Percentiles rank a stretch among this genome's conserved stretches.
Conservation (phyloP, 2,329 filamentous ascomycete species). For the Aspergillus luchuensis region DNA sequence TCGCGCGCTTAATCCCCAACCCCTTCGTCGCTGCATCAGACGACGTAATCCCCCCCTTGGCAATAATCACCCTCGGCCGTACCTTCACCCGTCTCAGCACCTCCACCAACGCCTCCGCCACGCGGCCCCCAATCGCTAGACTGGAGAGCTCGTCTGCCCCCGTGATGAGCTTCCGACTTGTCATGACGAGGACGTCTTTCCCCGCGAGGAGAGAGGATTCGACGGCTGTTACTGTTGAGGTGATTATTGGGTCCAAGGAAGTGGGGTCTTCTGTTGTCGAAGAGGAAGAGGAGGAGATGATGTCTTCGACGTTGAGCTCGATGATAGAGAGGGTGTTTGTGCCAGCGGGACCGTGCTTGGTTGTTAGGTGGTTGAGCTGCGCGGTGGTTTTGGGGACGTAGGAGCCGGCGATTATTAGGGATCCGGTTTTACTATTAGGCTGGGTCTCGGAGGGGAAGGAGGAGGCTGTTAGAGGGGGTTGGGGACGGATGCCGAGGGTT, state of each 20-base stretch:
- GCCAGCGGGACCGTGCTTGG: constrained; percentile 36
- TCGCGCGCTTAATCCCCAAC: constrained; percentile 56
- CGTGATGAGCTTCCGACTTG: constrained; percentile 56
- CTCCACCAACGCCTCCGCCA: constrained; percentile 55
- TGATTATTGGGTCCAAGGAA: constrained; percentile 7
- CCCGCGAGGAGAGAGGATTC: constrained; percentile 48
- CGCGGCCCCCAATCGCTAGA: constrained; percentile 56
- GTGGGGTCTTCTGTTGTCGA: too few relatives aligned
- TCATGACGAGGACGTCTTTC: constrained; percentile 61
- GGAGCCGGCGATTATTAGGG: constrained; percentile 58
- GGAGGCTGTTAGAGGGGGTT: constrained; percentile 55
- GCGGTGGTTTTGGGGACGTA: constrained; percentile 63
- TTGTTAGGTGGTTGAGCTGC: constrained; percentile 51
- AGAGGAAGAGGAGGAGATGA: constrained; percentile 36
- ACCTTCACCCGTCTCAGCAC: constrained; percentile 52
- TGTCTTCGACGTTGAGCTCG: constrained; percentile 51
- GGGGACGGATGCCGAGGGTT: constrained; percentile 55
- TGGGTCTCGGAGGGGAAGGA: constrained; percentile 29
- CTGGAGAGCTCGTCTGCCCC: constrained; percentile 54
- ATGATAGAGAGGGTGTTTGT: constrained; percentile 47
- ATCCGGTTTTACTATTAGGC: constrained; percentile 41
- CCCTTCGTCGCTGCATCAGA: constrained; percentile 62
- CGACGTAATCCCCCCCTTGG: constrained; percentile 62
- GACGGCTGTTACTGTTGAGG: constrained; percentile 29
- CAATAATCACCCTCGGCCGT: constrained; percentile 59